phyloP scores from a whole-genome alignment of 2,329 filamentous ascomycete genomes.

The Diaporthe ilicicola region DNA sequence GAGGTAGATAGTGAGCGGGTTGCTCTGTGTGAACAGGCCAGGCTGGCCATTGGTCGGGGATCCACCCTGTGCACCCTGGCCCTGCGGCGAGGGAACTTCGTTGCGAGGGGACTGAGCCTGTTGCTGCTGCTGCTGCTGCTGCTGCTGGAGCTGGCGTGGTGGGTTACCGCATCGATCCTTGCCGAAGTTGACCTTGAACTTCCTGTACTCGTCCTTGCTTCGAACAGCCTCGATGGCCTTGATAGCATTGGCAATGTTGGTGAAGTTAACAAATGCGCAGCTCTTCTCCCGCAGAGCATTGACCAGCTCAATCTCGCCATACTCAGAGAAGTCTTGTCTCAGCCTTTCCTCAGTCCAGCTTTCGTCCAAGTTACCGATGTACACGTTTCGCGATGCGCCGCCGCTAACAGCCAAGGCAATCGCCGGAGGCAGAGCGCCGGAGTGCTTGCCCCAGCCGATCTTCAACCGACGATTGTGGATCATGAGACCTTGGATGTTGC shows the following conservation, averaged over 20 bases:
- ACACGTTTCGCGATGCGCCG: conserved; percentile 97
- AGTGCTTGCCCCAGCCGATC: conserved; percentile 99
- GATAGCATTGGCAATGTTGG: conserved; percentile 99
- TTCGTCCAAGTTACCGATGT: conserved; percentile 97
- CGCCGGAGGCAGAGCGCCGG: conserved; percentile 91
- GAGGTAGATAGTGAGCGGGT: conserved; percentile 92
- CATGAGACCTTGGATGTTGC: conserved; percentile 97
- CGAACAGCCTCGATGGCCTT: conserved; percentile 98
- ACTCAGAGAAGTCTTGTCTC: conserved; percentile 96
- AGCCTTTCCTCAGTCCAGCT: conserved; percentile 96
- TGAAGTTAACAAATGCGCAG: conserved; percentile 99
- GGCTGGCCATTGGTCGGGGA: conserved; percentile 67
- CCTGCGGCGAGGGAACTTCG: conserved; percentile 66
- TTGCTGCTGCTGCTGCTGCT: conserved; percentile 55
- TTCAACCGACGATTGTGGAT: conserved; percentile 98
- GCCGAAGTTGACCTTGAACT: conserved; percentile 99
- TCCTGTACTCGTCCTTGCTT: conserved; percentile 93
- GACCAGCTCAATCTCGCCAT: conserved; percentile 96
- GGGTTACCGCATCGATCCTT: conserved; percentile 98
- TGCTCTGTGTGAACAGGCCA: conserved; percentile 81
- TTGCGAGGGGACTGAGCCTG: conserved; percentile 73
- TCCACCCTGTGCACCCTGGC: conserved; percentile 67
- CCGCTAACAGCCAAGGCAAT: conserved; percentile 96
- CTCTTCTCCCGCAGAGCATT: conserved; percentile 98
- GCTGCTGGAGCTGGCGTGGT: conserved; percentile 81